These are phyloP conservation scores for Hysterium pulicare DNA, from an alignment of 2,329 filamentous ascomycete species.

Conservation along the genomic window DNA sequence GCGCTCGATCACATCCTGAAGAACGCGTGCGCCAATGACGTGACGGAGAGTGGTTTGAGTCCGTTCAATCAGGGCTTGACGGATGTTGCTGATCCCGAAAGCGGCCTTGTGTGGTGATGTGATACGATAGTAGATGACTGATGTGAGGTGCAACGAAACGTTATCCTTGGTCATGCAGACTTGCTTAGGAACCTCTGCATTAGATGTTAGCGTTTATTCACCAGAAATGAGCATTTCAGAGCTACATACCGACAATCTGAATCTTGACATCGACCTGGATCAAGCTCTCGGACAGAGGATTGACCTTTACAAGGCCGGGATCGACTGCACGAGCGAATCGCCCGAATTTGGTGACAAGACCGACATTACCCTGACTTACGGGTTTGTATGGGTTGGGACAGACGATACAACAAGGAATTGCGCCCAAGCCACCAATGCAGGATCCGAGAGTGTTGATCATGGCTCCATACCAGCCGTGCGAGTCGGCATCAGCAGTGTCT, in stretches of 20 bases:
- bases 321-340: conserved; percentile 93
- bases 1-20: conserved; percentile 97
- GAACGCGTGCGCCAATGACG: conserved; percentile 88
- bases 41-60: conserved; percentile 97
- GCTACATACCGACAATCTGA: conserved; percentile 70
- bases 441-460: conserved; percentile 80
- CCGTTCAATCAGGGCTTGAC: conserved; percentile 93
- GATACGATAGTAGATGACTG: conserved; percentile 99
- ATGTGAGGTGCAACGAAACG: conserved; percentile 87
- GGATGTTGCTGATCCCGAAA: conserved; percentile 92
- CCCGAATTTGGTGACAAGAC: conserved; percentile 92
- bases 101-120: conserved; percentile 92
- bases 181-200: conserved; percentile 80
- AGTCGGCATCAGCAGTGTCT: conserved; percentile 62
- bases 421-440: conserved; percentile 73
- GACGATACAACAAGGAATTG: conserved; percentile 84
- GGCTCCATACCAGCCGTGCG: conserved; percentile 82
- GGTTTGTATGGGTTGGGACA: conserved; percentile 96
- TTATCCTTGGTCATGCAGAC: conserved; percentile 99
- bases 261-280: conserved; percentile 98
- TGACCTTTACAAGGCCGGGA: conserved; percentile 94
- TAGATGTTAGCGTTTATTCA: conserved; percentile 6
- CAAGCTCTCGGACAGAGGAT: conserved; percentile 85
- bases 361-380: conserved; percentile 89
- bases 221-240: neutral